Base-by-base conservation (phyloP, 345 rosid genomes). In the Erysimum cheiranthoides region DNA sequence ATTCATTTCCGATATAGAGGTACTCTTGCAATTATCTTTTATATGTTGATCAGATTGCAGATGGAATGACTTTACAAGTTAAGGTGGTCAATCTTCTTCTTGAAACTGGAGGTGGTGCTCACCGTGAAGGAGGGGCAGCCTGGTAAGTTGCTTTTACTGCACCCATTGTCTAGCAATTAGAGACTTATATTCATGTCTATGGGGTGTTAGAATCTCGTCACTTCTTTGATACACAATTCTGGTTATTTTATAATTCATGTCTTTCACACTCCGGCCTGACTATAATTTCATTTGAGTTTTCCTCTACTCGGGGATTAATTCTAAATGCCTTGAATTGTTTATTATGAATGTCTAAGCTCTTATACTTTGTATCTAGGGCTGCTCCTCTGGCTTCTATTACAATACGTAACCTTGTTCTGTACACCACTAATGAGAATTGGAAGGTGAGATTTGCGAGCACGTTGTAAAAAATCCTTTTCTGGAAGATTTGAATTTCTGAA, bases 11-110 rank as follows among this genome's bases (percentile, higher is more conserved):
- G 10, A 40, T 32, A 3, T 21, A 35, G 21, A 54, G 52, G 61
- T 30, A 32, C 18, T 45, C 10, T 1, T 66, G 53, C 28, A 30
- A 38, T 35, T 28, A 57, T 49, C 3, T 71, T 70, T 46, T 25
- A 17, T 39, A 32, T 71, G 25, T 45, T 73, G 70, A 61, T 83
- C 90, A 95, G 99, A 89, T 95, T 82, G 98, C 99, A 78, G 99
- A 95, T 86, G 99, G 99, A 78, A 95, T 95, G 99, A 90, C 97
- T 34, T 58, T 95, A 79, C 91, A 88, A 83, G 89, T 95, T 73
- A 71, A 76, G 71, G 92, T 93, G 58, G 96, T 93, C 82, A 95
- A 95, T 85, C 91, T 95, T 84, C 87, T 95, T 27, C 94, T 95
- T 60, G 99, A 90, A 85, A 93, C 97, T 56, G 87, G 86, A 36